These are phyloP conservation scores for Botrytis aclada DNA, from an alignment of 2,329 filamentous ascomycete genomes.

Conservation along the genomic window DNA sequence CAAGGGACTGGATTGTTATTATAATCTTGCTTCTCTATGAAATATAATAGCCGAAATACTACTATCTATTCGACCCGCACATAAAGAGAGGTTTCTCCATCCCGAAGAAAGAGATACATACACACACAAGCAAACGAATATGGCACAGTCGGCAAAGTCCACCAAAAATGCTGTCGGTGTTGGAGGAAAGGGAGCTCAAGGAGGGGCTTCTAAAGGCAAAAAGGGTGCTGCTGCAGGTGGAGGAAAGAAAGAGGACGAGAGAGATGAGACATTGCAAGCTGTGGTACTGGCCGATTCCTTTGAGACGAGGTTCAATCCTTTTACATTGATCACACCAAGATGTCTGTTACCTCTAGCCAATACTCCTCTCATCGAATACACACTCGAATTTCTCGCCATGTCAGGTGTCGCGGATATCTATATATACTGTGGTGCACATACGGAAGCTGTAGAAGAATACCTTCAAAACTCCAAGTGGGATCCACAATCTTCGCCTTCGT, in stretches of 20 bases:
- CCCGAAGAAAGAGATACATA: background rate
- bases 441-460: conserved; percentile 82
- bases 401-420: conserved; percentile 93
- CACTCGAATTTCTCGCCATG: conserved; percentile 91
- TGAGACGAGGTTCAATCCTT: conserved; percentile 85
- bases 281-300: conserved; percentile 85
- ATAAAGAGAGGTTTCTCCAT: background rate
- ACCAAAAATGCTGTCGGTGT: conserved; percentile 27
- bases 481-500: conserved; percentile 61
- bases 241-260: conserved; percentile 38
- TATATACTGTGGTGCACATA: conserved; percentile 86
- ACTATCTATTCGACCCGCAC: background rate
- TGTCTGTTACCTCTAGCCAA: conserved; percentile 93
- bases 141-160: conserved; percentile 27
- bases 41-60: background rate
- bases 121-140: conserved; percentile 17
- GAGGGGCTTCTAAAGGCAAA: conserved; percentile 27
- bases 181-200: conserved; percentile 21
- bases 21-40: no score
- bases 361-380: conserved; percentile 94
- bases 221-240: conserved; percentile 34
- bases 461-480: conserved; percentile 76
- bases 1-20: background rate
- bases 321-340: conserved; percentile 83
- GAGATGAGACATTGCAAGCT: conserved; percentile 39